Evolutionary conservation across 768 basidiomycete species (phyloP).

Genomic region (Paxillus involutus): DNA sequence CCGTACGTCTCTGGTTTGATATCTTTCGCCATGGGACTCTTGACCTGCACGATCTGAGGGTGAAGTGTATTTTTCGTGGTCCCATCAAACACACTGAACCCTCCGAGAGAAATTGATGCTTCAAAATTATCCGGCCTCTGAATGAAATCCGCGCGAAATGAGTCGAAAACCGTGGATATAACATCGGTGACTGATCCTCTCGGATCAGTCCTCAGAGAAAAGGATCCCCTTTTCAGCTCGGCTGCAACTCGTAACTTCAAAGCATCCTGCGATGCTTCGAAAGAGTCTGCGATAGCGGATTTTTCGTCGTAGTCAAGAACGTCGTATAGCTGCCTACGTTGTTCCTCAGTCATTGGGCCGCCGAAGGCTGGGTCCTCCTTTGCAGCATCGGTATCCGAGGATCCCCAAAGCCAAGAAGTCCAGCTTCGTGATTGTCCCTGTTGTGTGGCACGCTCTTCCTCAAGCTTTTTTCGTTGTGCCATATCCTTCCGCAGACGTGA

Average conservation of each 20-base stretch:
- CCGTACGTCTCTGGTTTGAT: slow-evolving; percentile 34
- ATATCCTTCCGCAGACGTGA: slow-evolving; percentile 86
- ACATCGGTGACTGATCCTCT: slow-evolving; percentile 66
- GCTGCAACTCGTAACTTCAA: slow-evolving; percentile 74
- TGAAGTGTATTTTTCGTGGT: slow-evolving; percentile 79
- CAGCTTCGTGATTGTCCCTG: slow-evolving; percentile 56
- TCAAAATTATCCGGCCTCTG: slow-evolving; percentile 90
- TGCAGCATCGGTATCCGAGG: slow-evolving; percentile 37
- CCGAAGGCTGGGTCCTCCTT: slow-evolving; percentile 58
- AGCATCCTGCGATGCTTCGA: slow-evolving; percentile 76
- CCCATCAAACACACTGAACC: slow-evolving; percentile 89
- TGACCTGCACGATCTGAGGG: slow-evolving; percentile 88
- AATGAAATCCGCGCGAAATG: slow-evolving; percentile 78
- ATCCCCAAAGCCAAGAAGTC: slow-evolving; percentile 84
- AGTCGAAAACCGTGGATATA: slow-evolving; percentile 83
- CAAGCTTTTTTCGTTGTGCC: slow-evolving; percentile 59
- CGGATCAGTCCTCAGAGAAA: slow-evolving; percentile 77
- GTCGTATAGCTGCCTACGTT: slow-evolving; percentile 86
- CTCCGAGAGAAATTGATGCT: slow-evolving; percentile 79
- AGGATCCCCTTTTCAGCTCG: slow-evolving; percentile 84
- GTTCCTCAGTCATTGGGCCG: slow-evolving; percentile 82
- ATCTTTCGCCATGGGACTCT: slow-evolving; percentile 36
- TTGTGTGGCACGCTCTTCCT: slow-evolving; percentile 66
- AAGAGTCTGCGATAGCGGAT: slow-evolving; percentile 62
- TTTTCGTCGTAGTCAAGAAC: slow-evolving; percentile 92